Percentiles rank a stretch among this genome's conserved stretches.
Conservation (phyloP, 2,329 filamentous ascomycete genomes). For the Gnomoniopsis smithogilvyi region DNA sequence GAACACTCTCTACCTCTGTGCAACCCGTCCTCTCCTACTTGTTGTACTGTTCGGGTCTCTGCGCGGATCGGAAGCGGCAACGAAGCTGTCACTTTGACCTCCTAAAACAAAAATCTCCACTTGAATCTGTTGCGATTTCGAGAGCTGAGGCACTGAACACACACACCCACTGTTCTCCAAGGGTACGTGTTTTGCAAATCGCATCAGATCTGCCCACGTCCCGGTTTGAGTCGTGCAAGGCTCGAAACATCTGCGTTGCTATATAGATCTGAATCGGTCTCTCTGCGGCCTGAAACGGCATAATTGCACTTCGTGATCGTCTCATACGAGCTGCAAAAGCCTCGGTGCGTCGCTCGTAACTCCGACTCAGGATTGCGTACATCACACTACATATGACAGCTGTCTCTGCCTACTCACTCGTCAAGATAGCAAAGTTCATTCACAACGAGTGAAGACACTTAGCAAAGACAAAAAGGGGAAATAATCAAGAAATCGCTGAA, state of each 20-base stretch:
- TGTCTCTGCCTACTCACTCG: background rate
- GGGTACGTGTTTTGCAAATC: background rate
- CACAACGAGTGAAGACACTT: background rate
- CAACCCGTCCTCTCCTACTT: no score
- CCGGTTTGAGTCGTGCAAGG: background rate
- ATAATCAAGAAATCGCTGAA: background rate
- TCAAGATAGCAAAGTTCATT: no score
- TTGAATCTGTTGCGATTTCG: no score
- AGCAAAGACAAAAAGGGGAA: background rate
- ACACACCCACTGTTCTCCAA: no score
- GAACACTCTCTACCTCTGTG: no score
- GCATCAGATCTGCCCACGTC: background rate
- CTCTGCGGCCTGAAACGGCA: background rate
- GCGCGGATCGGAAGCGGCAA: no score
- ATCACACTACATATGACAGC: background rate
- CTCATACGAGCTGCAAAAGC: background rate
- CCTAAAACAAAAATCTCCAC: no score
- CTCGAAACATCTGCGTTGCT: background rate
- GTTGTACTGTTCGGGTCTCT: no score
- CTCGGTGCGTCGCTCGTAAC: background rate
- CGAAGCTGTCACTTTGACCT: no score
- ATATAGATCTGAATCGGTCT: background rate
- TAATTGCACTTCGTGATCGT: background rate
- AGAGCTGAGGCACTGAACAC: no score
- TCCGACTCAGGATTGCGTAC: background rate